These are phyloP conservation scores for Porpolomopsis calyptriformis DNA, from an alignment of 768 basidiomycete species.

Conservation along the genomic window DNA sequence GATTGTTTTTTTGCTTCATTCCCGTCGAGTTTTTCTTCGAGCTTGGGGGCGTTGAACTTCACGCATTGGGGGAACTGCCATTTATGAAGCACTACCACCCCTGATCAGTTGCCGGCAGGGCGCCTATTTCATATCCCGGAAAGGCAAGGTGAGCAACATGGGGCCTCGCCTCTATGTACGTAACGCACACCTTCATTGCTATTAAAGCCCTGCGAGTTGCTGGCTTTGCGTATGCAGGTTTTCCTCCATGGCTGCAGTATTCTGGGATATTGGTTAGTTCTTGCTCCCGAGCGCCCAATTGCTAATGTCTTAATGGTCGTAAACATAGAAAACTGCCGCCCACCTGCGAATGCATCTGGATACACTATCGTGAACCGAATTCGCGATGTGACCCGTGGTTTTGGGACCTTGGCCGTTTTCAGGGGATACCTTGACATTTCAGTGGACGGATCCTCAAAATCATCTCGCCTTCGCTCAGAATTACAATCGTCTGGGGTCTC, in stretches of 20 bases:
- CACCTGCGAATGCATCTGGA: constrained; percentile 30
- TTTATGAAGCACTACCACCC: no score
- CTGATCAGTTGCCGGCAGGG: no score
- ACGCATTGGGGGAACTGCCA: no score
- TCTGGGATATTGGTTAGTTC: constrained; percentile 29
- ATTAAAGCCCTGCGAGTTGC: constrained; percentile 4
- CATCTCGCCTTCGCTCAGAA: constrained; percentile 30
- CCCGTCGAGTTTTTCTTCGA: no score
- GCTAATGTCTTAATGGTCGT: background rate
- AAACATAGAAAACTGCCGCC: constrained; percentile 30
- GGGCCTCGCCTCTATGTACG: background rate
- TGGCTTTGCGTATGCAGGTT: background rate
- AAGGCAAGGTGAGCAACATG: no score
- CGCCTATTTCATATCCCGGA: no score
- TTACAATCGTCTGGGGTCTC: constrained; percentile 40
- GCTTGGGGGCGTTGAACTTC: no score
- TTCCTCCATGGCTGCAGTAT: constrained; percentile 29
- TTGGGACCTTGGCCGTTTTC: constrained; percentile 41
- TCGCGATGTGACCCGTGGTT: constrained; percentile 35
- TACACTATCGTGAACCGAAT: constrained; percentile 37
- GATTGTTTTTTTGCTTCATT: no score
- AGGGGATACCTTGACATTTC: constrained; percentile 46
- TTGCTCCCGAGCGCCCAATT: background rate
- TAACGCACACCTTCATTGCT: background rate
- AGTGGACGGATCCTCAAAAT: constrained; percentile 23